These are phyloP conservation scores for Aristolochia fimbriata DNA, from an alignment of 164 flowering plant genomes.

Conservation along the genomic window DNA sequence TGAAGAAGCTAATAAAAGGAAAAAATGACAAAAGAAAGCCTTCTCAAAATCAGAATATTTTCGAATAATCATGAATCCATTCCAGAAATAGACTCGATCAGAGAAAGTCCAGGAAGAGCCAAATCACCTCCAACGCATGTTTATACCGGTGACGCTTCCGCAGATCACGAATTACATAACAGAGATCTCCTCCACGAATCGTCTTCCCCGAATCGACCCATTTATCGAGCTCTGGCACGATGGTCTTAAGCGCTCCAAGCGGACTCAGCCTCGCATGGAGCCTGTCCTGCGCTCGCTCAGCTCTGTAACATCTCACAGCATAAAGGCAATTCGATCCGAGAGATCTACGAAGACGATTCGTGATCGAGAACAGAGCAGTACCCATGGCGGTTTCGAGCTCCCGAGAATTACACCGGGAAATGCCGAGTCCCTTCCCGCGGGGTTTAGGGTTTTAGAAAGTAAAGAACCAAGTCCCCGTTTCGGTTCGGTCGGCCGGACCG, in stretches of 20 bases:
- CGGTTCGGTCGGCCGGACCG: no score
- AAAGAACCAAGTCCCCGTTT: no score
- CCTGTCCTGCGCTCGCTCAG: conserved; percentile 4
- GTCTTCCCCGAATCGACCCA: conserved; percentile 48
- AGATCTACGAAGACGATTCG: conserved; percentile 4
- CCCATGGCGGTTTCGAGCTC: background rate
- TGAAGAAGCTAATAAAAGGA: no score
- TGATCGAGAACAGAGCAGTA: conserved; percentile 1
- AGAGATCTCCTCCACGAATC: conserved; percentile 37
- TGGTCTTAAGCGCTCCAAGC: conserved; percentile 34
- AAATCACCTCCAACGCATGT: conserved; percentile 69
- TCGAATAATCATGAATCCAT: no score
- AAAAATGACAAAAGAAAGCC: no score
- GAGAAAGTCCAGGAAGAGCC: no score
- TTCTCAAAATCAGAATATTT: no score
- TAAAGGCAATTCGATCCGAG: background rate
- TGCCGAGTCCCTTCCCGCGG: no score
- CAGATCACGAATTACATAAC: conserved; percentile 52
- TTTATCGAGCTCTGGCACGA: conserved; percentile 50
- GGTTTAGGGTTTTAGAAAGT: no score
- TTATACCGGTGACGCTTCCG: conserved; percentile 55
- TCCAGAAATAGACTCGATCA: no score
- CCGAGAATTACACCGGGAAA: no score
- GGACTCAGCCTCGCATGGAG: conserved; percentile 54
- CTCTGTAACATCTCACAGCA: no score